Percentiles rank a stretch among this genome's conserved stretches.
Evolutionary conservation across 805 yeast species (phyloP).

Genomic region (Metschnikowia chrysomelidarum): DNA sequence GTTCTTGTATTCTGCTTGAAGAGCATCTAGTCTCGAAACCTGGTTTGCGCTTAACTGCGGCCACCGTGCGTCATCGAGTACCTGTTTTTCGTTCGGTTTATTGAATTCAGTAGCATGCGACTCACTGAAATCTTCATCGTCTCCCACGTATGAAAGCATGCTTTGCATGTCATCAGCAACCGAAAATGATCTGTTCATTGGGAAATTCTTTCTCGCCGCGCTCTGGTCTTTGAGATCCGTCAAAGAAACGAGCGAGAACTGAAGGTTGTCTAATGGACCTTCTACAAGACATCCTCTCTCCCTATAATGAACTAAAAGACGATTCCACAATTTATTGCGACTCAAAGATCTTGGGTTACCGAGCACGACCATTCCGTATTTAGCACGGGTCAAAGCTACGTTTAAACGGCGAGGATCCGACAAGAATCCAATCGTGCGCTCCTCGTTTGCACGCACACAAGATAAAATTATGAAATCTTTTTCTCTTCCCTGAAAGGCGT

Average conservation of each 20-base stretch:
- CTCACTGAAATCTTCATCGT: conserved; percentile 8
- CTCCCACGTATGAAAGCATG: conserved; percentile 17
- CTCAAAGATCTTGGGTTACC: conserved; percentile 84
- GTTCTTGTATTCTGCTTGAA: conserved; percentile 1
- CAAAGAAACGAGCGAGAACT: conserved; percentile 62
- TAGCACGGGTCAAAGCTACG: conserved; percentile 45
- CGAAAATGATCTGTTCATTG: conserved; percentile 3
- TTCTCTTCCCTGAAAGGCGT: conserved; percentile 45
- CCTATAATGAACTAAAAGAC: conserved; percentile 70
- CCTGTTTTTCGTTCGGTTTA: not conserved
- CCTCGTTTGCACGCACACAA: conserved; percentile 45
- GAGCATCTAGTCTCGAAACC: conserved; percentile 13
- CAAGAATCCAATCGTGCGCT: conserved; percentile 41
- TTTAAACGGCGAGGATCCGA: conserved; percentile 44
- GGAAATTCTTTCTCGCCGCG: conserved; percentile 10
- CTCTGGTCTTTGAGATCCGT: conserved; percentile 15
- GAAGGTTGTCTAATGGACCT: conserved; percentile 80
- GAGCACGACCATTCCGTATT: conserved; percentile 48
- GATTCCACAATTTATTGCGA: conserved; percentile 74
- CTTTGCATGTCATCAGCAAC: conserved; percentile 17
- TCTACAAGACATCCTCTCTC: conserved; percentile 87
- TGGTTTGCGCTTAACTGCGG: conserved; percentile 18
- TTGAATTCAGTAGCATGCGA: not conserved
- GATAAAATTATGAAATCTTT: conserved; percentile 43
- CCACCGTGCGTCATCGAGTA: conserved; percentile 16